Evolutionary conservation across 257 asterid species (phyloP).

Genomic region (Ocimum tenuiflorum): DNA sequence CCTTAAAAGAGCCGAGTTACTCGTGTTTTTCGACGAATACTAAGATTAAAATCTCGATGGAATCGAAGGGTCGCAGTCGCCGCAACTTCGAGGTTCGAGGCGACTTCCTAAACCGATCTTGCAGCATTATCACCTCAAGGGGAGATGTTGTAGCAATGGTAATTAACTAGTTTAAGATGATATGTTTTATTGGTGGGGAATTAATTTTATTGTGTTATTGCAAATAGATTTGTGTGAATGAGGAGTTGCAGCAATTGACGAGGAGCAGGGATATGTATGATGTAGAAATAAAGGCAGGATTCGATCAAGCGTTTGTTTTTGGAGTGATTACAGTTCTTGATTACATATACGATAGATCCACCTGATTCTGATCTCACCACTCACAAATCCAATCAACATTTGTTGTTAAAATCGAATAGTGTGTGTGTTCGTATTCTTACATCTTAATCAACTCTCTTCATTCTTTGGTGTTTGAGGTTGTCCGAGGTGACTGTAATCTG

Average conservation of each 20-base stretch:
- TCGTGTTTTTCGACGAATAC: slow-evolving; percentile 40
- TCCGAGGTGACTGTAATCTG: too few species aligned
- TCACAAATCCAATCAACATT: too few species aligned
- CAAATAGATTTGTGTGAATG: slow-evolving; percentile 55
- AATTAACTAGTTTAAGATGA: too few species aligned
- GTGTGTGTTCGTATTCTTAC: too few species aligned
- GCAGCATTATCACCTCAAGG: slow-evolving; percentile 50
- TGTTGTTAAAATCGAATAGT: too few species aligned
- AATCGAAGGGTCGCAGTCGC: slow-evolving; percentile 30
- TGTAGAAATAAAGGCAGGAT: slow-evolving; percentile 63
- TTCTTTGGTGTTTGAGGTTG: too few species aligned
- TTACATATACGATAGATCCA: slow-evolving; percentile 75
- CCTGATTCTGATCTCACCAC: slow-evolving; percentile 50
- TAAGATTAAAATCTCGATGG: slow-evolving; percentile 43
- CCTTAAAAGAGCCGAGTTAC: slow-evolving; percentile 49
- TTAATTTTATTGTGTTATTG: too few species aligned
- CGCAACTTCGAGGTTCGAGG: slow-evolving; percentile 51
- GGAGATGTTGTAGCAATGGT: slow-evolving; percentile 65
- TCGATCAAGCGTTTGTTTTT: slow-evolving; percentile 75
- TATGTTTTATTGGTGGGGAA: too few species aligned
- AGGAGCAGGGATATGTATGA: slow-evolving; percentile 51
- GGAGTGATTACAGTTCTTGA: slow-evolving; percentile 87
- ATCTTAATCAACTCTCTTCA: too few species aligned
- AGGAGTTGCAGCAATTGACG: slow-evolving; percentile 43
- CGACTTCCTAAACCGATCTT: slow-evolving; percentile 43